Evolutionary conservation across 2,329 filamentous ascomycete genomes (phyloP), one percentile per base, ranked within the genome.

Genomic region (Graphiopsis chlorocephala): DNA sequence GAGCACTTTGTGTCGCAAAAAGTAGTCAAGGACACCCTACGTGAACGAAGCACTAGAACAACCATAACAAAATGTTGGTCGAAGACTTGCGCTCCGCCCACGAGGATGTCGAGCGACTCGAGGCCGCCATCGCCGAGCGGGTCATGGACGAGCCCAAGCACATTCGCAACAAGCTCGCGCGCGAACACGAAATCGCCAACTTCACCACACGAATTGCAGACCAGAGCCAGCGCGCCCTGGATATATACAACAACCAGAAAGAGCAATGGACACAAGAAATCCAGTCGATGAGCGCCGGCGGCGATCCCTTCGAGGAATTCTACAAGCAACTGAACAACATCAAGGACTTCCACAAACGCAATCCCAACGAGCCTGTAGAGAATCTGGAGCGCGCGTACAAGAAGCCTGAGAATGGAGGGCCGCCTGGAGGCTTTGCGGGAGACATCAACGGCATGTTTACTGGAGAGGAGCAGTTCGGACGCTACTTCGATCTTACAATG

Each of bases 61-160:
- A 55, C 2, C 7, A 20, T 20, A 7, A 26, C 56, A 76, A 50
- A 42, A 88, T 97, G 93, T 82, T 96, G 71, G 81, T 97, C 68
- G 96, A 99, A 83, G 93, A 98, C 72, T 90, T 98, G 80, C 87
- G 95, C 72, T 93, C 92, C 74, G 87, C 97, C 72, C 93, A 97
- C 73, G 95, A 99, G 86, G 95, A 99, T 79, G 82, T 99, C 59
- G 95, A 99, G 84, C 89, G 95, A 68, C 86, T 99, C 66, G 95
- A 99, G 80, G 92, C 97, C 78, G 95, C 91, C 62, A 90, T 97
- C 73, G 90, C 92, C 63, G 93, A 98, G 80, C 90, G 93, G 73
- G 87, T 96, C 66, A 85, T 88, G 68, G 92, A 97, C 70, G 93
- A 98, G 69, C 93, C 94, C 53, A 91, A 90, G 79, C 90, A 94